Percentiles rank a stretch among this genome's conserved stretches.
These are phyloP conservation scores for Closterium sp. DNA, from an alignment of 139 green algal genomes.

Conservation along the genomic window DNA sequence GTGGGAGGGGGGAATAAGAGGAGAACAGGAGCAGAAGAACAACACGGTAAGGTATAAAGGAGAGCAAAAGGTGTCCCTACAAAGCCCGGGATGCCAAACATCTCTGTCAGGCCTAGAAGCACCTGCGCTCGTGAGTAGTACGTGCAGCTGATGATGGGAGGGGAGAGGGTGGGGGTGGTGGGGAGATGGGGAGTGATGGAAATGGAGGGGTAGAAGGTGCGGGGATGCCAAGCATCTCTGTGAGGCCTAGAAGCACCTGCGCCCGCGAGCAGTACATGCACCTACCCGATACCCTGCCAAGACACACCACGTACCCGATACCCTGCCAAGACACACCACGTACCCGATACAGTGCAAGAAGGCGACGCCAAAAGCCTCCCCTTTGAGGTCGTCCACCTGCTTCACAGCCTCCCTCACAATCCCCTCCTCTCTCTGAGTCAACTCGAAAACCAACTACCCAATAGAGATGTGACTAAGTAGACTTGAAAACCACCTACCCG, in stretches of 20 bases:
- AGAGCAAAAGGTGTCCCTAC: background rate
- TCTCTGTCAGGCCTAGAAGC: slow-evolving; percentile 9
- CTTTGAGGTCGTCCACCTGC: slow-evolving; percentile 23
- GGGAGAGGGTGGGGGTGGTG: too few species aligned
- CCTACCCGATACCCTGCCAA: background rate
- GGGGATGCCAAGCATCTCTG: slow-evolving; percentile 2
- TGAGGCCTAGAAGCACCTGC: slow-evolving; percentile 5
- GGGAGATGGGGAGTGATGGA: too few species aligned
- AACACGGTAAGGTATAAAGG: too few species aligned
- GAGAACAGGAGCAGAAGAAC: background rate
- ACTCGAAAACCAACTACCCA: too few species aligned
- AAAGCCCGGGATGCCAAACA: slow-evolving; percentile 18
- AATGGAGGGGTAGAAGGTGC: too few species aligned
- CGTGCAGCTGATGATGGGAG: background rate
- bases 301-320: too few species aligned
- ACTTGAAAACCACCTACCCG: background rate
- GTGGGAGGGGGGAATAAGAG: background rate
- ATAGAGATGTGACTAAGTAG: too few species aligned
- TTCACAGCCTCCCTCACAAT: slow-evolving; percentile 38
- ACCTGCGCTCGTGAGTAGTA: background rate
- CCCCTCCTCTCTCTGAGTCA: slow-evolving; percentile 38
- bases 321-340: background rate
- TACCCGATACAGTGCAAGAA: slow-evolving; percentile 47
- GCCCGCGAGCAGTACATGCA: slow-evolving; percentile 19
- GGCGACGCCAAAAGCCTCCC: background rate